Conservation (phyloP, 225 moss, liverwort and hornwort genomes). For the Lunularia cruciata region DNA sequence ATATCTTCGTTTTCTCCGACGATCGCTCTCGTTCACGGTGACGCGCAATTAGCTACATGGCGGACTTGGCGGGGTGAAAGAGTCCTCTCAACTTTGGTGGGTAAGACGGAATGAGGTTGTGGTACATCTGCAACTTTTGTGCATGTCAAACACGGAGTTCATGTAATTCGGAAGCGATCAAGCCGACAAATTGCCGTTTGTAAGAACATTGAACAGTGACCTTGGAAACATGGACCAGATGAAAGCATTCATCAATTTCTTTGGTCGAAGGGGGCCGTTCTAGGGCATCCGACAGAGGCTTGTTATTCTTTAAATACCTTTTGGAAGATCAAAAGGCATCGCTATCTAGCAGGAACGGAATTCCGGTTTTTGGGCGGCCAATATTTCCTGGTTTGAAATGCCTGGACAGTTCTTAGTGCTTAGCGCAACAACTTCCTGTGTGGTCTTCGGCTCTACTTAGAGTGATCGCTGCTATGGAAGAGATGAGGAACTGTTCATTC, state of each 20-base stretch:
- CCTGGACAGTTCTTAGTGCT: neutral
- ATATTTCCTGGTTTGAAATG: neutral
- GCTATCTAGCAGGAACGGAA: neutral
- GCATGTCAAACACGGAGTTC: too few species aligned
- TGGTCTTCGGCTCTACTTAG: neutral
- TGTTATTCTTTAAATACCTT: neutral
- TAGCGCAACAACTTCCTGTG: slow-evolving; percentile 1
- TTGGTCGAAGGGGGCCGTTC: neutral
- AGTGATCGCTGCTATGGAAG: neutral
- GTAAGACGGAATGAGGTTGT: too few species aligned
- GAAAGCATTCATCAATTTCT: neutral
- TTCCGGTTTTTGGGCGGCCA: neutral
- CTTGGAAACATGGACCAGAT: too few species aligned
- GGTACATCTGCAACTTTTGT: too few species aligned
- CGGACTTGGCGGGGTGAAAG: too few species aligned
- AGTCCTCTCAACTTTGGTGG: too few species aligned
- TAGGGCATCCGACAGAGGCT: neutral
- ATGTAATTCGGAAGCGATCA: too few species aligned
- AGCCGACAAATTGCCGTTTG: too few species aligned
- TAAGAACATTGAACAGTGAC: too few species aligned
- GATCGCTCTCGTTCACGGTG: too few species aligned
- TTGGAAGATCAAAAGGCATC: neutral
- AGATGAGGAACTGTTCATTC: slow-evolving; percentile 23
- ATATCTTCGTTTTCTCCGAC: too few species aligned
- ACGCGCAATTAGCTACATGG: too few species aligned